phyloP scores from a whole-genome alignment of 768 basidiomycete genomes.

The Rhodotorula graminis region DNA sequence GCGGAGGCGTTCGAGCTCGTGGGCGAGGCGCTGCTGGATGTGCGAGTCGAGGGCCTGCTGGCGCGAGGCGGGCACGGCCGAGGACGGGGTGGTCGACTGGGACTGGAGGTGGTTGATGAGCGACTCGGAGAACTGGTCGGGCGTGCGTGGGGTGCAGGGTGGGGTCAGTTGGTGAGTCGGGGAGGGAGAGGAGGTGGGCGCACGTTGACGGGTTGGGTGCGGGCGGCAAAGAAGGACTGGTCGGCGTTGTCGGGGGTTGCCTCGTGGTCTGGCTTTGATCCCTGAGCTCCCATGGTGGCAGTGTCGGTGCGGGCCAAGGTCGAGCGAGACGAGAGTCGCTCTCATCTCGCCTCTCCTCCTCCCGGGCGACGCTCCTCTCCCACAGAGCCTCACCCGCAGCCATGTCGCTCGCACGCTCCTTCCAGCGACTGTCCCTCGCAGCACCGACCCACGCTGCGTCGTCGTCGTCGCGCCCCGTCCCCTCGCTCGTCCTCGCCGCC shows the following conservation, averaged over 20 bases:
- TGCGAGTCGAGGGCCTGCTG: slow-evolving; percentile 70
- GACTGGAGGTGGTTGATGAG: slow-evolving; percentile 69
- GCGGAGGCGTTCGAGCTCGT: slow-evolving; percentile 62
- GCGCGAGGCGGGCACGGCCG: slow-evolving; percentile 61
- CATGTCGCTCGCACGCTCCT: background rate
- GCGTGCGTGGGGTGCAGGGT: background rate
- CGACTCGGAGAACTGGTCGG: slow-evolving; percentile 68
- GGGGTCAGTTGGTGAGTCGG: background rate
- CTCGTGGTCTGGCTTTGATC: slow-evolving; percentile 32
- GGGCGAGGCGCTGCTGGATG: slow-evolving; percentile 65
- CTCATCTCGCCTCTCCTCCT: no score
- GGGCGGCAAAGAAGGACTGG: slow-evolving; percentile 31
- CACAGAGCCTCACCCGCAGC: no score
- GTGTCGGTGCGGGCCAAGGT: no score
- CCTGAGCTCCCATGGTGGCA: slow-evolving; percentile 21
- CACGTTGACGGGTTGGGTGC: slow-evolving; percentile 26
- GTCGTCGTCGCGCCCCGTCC: background rate
- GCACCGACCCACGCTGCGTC: background rate
- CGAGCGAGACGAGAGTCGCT: background rate
- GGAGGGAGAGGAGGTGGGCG: background rate
- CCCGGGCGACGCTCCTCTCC: background rate
- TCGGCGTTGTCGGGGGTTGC: background rate
- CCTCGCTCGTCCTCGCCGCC: background rate
- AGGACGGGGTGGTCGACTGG: slow-evolving; percentile 51
- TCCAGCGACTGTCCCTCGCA: background rate